A percentile compares a stretch with the other conserved stretches of the same genome.
Conservation (phyloP, 1,139 yeast species). For the Suhomyces ambrosiae region DNA sequence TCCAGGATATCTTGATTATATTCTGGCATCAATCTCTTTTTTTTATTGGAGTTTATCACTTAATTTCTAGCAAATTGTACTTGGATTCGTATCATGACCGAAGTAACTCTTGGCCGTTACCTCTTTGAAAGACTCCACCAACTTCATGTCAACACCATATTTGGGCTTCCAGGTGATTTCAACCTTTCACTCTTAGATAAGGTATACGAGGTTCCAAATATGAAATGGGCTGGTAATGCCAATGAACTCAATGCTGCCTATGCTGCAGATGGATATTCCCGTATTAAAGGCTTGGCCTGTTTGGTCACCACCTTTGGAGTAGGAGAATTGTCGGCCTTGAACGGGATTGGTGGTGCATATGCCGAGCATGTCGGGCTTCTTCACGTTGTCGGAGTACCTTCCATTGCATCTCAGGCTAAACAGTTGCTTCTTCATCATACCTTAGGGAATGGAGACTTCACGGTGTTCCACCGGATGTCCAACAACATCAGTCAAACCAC, state of each 20-base stretch:
- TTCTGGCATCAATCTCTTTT: no score
- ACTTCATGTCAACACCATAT: conserved; percentile 63
- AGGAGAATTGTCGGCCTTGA: conserved; percentile 61
- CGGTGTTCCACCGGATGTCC: conserved; percentile 72
- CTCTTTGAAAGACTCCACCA: conserved; percentile 64
- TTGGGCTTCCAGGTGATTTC: conserved; percentile 83
- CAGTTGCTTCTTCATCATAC: conserved; percentile 59
- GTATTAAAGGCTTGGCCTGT: conserved; percentile 60
- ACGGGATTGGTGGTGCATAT: conserved; percentile 60
- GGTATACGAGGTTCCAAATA: conserved; percentile 56
- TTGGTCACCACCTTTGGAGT: conserved; percentile 70
- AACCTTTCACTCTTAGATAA: conserved; percentile 68
- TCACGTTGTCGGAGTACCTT: conserved; percentile 61
- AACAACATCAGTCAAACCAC: conserved; percentile 35
- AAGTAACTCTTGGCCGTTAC: conserved; percentile 59
- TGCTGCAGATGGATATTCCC: conserved; percentile 72
- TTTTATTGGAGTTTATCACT: no score
- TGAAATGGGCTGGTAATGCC: conserved; percentile 67
- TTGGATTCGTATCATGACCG: conserved; percentile 7
- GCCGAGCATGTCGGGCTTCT: conserved; percentile 62
- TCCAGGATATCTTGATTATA: no score
- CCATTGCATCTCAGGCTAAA: conserved; percentile 65
- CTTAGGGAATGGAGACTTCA: conserved; percentile 82
- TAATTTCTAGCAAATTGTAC: no score
- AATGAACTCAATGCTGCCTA: conserved; percentile 74